Conservation (phyloP, 805 yeast species). For the Metschnikowia arizonensis region DNA sequence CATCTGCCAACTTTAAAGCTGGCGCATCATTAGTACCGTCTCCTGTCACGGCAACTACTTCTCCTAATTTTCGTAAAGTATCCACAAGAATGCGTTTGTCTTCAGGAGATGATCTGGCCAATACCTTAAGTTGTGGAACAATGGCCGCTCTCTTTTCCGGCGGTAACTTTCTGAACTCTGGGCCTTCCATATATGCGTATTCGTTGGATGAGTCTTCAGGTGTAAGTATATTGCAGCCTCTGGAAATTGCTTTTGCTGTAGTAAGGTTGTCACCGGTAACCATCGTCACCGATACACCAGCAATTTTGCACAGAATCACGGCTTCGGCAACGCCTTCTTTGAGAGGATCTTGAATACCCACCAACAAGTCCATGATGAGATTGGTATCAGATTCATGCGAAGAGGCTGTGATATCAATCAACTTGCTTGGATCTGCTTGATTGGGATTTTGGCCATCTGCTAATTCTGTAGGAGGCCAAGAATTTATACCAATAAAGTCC, state of each 20-base stretch:
- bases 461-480: constrained; percentile 68
- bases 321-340: constrained; percentile 89
- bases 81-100: constrained; percentile 87
- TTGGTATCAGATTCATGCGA: constrained; percentile 22
- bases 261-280: constrained; percentile 94
- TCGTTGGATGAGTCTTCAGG: constrained; percentile 50
- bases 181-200: constrained; percentile 85
- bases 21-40: constrained; percentile 99
- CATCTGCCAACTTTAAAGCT: constrained; percentile 93
- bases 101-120: constrained; percentile 95
- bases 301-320: constrained; percentile 75
- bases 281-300: constrained; percentile 96
- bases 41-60: constrained; percentile 98
- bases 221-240: constrained; percentile 72
- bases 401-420: constrained; percentile 24
- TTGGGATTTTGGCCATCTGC: constrained; percentile 26
- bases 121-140: constrained; percentile 73
- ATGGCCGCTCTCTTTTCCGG: constrained; percentile 51
- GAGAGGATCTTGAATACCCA: constrained; percentile 94
- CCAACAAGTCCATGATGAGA: constrained; percentile 49
- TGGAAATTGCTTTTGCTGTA: constrained; percentile 90
- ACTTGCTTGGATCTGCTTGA: constrained; percentile 40
- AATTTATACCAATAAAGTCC: constrained; percentile 47
- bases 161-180: constrained; percentile 68
- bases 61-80: constrained; percentile 72